Evolutionary conservation across 2,329 filamentous ascomycete genomes (phyloP).

Genomic region (Fusarium pseudonygamai): DNA sequence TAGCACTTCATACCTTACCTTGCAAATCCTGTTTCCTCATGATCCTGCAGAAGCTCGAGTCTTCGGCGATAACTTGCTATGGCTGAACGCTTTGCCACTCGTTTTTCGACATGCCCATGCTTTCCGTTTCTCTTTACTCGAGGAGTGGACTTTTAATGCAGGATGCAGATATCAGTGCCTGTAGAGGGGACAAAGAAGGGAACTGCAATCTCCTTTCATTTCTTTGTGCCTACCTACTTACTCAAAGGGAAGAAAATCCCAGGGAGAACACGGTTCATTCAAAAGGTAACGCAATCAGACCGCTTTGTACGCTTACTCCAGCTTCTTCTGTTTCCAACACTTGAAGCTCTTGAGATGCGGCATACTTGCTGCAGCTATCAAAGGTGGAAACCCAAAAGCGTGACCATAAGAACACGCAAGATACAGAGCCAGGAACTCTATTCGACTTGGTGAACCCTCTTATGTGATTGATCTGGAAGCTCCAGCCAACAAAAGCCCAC

Average conservation of each 20-base stretch:
- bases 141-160: not conserved
- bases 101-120: not conserved
- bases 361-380: too few relatives aligned
- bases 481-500: too few relatives aligned
- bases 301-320: not conserved
- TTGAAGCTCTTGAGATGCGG: too few relatives aligned
- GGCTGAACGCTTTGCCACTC: not conserved
- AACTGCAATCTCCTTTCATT: not conserved
- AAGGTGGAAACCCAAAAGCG: too few relatives aligned
- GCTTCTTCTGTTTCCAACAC: too few relatives aligned
- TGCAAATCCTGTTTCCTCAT: not conserved
- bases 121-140: not conserved
- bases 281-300: not conserved
- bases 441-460: too few relatives aligned
- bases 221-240: not conserved
- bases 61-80: not conserved
- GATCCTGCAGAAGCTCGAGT: not conserved
- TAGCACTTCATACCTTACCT: not conserved
- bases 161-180: not conserved
- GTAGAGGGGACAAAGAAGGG: not conserved
- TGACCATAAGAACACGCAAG: too few relatives aligned
- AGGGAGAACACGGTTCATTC: too few relatives aligned
- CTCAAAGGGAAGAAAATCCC: not conserved
- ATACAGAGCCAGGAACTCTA: too few relatives aligned
- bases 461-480: too few relatives aligned